Percentiles rank a stretch among this genome's conserved stretches.
Evolutionary conservation across 108 stramenopile genomes (phyloP).

Genomic region (Nitzschia sp.): DNA sequence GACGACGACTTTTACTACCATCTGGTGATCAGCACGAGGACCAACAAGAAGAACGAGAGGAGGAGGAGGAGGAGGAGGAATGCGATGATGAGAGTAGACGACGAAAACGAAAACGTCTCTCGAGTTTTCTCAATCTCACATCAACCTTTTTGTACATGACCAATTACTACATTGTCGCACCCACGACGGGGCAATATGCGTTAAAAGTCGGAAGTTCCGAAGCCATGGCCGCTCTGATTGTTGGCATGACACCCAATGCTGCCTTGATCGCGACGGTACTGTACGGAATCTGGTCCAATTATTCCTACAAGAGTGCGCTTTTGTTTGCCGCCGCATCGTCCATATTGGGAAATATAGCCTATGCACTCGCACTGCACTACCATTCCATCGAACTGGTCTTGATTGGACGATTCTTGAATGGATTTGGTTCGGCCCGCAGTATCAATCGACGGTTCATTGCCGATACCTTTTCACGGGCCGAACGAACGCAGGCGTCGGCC

Average conservation of each 20-base stretch:
- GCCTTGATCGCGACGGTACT: conserved; percentile 77
- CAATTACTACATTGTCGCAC: conserved; percentile 94
- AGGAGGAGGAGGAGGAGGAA: background rate
- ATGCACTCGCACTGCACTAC: conserved; percentile 78
- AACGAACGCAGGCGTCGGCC: conserved; percentile 83
- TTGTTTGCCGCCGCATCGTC: conserved; percentile 76
- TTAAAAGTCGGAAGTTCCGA: conserved; percentile 60
- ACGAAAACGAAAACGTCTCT: conserved; percentile 8
- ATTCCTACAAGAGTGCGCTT: conserved; percentile 80
- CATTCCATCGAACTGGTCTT: conserved; percentile 80
- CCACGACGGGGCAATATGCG: conserved; percentile 83
- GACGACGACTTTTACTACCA: too few species aligned
- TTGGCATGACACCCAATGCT: conserved; percentile 91
- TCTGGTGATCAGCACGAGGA: background rate
- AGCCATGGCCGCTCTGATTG: conserved; percentile 80
- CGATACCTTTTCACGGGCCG: conserved; percentile 68
- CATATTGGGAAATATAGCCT: conserved; percentile 82
- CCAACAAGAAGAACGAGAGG: background rate
- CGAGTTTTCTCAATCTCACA: conserved; percentile 78
- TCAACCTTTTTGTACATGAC: conserved; percentile 90
- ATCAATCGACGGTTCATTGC: conserved; percentile 94
- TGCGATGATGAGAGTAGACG: background rate
- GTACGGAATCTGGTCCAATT: conserved; percentile 87
- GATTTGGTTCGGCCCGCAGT: conserved; percentile 85
- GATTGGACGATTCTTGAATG: conserved; percentile 82